Conservation (phyloP, 176 grass and related monocot genomes). For the Alloteropsis semialata region DNA sequence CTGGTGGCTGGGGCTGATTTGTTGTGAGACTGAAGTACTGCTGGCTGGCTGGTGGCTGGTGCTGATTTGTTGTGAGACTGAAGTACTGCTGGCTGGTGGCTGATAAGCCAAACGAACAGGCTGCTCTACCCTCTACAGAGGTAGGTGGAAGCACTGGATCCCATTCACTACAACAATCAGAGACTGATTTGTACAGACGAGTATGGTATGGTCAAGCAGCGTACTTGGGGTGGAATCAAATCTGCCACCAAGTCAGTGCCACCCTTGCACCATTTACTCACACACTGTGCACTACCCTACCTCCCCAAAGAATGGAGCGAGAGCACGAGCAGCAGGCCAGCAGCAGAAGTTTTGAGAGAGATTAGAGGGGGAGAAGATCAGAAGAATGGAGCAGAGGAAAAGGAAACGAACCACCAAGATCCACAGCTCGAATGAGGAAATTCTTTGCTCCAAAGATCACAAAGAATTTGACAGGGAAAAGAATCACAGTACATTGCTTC, state of each 20-base stretch:
- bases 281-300: not conserved
- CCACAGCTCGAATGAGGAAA: not conserved
- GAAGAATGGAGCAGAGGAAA: not conserved
- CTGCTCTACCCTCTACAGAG: not conserved
- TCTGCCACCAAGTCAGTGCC: slow-evolving; percentile 71
- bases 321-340: not conserved
- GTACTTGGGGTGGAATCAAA: slow-evolving; percentile 54
- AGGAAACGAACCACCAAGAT: not conserved
- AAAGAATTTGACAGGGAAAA: not conserved
- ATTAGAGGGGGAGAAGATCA: not conserved
- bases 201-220: slow-evolving; percentile 41
- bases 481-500: slow-evolving; percentile 16
- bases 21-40: too few relatives aligned
- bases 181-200: slow-evolving; percentile 15
- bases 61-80: too few relatives aligned
- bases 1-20: too few relatives aligned
- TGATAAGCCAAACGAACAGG: too few relatives aligned
- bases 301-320: not conserved
- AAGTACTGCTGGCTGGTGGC: too few relatives aligned
- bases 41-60: too few relatives aligned
- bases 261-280: slow-evolving; percentile 47
- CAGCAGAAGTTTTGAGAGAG: not conserved
- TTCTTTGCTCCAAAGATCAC: not conserved
- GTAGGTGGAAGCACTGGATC: slow-evolving; percentile 18
- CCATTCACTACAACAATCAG: slow-evolving; percentile 30